Conservation (phyloP, 202 grass and related monocot species). For the Setaria viridis region DNA sequence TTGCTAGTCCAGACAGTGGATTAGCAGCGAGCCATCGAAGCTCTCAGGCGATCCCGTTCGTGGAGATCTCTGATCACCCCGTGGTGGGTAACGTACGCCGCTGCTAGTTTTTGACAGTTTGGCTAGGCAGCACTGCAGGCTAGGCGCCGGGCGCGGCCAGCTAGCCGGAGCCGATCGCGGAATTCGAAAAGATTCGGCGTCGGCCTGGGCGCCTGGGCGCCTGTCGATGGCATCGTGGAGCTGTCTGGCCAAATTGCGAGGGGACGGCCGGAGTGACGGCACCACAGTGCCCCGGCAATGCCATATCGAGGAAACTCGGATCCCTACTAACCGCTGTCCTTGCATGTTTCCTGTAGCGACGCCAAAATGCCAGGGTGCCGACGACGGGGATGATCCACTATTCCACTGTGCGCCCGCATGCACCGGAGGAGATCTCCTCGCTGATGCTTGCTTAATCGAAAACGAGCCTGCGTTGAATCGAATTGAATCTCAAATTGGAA, state of each 20-base stretch:
- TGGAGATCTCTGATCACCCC: no score
- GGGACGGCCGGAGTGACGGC: conserved; percentile 54
- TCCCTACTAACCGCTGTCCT: background rate
- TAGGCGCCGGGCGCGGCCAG: background rate
- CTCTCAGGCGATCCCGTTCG: no score
- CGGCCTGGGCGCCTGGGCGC: conserved; percentile 8
- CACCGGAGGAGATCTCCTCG: background rate
- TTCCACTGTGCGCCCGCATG: background rate
- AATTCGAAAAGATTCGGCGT: conserved; percentile 53
- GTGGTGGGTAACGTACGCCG: no score
- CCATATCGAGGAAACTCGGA: conserved; percentile 35
- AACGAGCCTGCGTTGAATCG: no score
- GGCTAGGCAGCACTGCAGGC: background rate
- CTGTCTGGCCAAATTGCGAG: conserved; percentile 51
- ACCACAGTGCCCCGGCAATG: conserved; percentile 39
- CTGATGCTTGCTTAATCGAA: background rate
- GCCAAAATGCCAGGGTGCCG: background rate
- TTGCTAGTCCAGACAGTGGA: no score
- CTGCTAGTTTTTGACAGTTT: no score
- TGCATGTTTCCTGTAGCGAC: background rate
- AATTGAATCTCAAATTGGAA: no score
- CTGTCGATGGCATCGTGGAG: conserved; percentile 49
- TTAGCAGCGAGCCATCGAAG: no score
- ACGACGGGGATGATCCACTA: background rate
- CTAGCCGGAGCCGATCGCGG: background rate